Evolutionary conservation across 257 asterid genomes (phyloP).

Genomic region (Nicotiana knightiana): DNA sequence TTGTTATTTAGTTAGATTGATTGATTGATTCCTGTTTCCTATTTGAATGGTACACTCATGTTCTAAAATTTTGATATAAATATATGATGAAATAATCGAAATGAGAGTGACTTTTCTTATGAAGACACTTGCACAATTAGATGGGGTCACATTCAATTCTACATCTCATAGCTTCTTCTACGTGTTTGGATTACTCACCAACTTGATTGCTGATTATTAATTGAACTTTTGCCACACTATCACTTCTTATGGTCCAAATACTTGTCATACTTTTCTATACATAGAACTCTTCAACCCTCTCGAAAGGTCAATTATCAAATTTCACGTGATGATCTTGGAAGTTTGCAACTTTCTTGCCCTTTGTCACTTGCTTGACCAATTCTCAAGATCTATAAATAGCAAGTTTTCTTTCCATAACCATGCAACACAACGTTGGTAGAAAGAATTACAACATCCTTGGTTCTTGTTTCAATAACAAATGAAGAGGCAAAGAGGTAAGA

Average conservation of each 20-base stretch:
- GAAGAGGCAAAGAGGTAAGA: conserved; percentile 27
- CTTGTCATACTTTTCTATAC: not conserved
- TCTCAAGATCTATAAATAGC: not conserved
- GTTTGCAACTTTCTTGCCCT: not conserved
- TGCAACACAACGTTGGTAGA: not conserved
- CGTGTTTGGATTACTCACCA: too few species aligned
- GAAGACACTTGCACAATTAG: not conserved
- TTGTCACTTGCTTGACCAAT: conserved; percentile 6
- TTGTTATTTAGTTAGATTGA: too few species aligned
- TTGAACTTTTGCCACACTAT: not conserved
- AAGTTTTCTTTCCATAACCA: not conserved
- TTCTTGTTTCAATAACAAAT: not conserved
- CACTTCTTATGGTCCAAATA: not conserved
- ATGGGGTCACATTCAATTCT: not conserved
- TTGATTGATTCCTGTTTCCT: too few species aligned
- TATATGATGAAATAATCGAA: too few species aligned
- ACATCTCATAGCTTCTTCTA: too few species aligned
- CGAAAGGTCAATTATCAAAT: not conserved
- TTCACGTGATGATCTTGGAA: conserved; percentile 11
- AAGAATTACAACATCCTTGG: not conserved
- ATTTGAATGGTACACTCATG: too few species aligned
- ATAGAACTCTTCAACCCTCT: not conserved
- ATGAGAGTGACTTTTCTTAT: not conserved
- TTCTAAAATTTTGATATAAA: too few species aligned
- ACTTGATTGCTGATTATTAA: not conserved